phyloP scores from a whole-genome alignment of 441 rosid species.

The Hypseocharis bilobata region DNA sequence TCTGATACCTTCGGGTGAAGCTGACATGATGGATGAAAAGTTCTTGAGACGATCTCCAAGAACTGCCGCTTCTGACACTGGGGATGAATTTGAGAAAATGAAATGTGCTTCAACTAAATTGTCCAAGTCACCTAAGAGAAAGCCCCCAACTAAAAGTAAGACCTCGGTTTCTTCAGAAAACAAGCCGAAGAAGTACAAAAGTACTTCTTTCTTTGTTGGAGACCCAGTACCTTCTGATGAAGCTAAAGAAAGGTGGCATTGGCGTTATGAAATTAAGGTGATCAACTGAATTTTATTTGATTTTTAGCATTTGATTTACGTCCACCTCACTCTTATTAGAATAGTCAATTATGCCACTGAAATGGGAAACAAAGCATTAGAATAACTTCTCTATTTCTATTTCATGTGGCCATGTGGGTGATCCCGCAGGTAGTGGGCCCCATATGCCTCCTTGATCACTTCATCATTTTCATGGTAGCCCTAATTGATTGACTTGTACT shows the following conservation, averaged over 20 bases:
- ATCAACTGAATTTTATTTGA: constrained; percentile 12
- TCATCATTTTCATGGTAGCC: background rate
- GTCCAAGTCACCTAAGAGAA: background rate
- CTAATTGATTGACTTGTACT: background rate
- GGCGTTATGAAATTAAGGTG: constrained; percentile 91
- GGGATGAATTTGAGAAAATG: background rate
- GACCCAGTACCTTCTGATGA: constrained; percentile 61
- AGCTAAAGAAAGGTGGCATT: constrained; percentile 68
- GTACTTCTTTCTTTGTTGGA: constrained; percentile 43
- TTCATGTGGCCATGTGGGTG: background rate
- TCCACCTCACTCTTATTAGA: constrained; percentile 1
- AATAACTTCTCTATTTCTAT: constrained; percentile 2
- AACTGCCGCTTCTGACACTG: background rate
- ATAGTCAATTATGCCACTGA: background rate
- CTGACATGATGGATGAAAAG: background rate
- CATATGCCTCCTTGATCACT: background rate
- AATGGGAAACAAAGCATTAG: background rate
- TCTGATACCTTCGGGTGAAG: background rate
- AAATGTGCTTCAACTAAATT: background rate
- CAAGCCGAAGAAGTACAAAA: constrained; percentile 8
- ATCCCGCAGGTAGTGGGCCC: constrained; percentile 1
- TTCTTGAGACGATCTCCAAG: background rate
- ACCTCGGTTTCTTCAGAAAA: background rate
- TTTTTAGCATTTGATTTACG: background rate
- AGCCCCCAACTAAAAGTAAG: background rate